A percentile compares a stretch with the other conserved stretches of the same genome.
phyloP scores from a whole-genome alignment of 352 stramenopile species.

The Globisporangium cederbergense region DNA sequence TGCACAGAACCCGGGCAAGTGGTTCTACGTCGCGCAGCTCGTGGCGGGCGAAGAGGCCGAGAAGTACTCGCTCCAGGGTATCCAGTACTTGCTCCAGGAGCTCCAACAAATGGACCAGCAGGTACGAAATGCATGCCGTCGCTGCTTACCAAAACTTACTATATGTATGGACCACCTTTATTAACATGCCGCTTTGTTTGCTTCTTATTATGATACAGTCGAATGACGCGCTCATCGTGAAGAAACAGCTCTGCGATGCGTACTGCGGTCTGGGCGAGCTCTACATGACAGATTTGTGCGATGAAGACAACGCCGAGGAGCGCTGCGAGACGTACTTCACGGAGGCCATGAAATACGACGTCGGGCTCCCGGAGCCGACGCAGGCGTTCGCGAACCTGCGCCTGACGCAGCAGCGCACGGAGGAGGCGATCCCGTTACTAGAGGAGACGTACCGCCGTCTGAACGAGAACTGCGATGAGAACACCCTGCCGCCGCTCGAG shows the following conservation, averaged over 20 bases:
- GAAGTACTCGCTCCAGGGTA: constrained; percentile 64
- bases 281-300: constrained; percentile 97
- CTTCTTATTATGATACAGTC: constrained; percentile 16
- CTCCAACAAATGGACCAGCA: constrained; percentile 33
- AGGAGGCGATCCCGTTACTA: constrained; percentile 88
- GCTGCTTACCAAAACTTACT: not conserved
- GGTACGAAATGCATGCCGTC: constrained; percentile 2
- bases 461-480: constrained; percentile 65
- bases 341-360: constrained; percentile 88
- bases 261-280: constrained; percentile 95
- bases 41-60: constrained; percentile 70
- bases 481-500: constrained; percentile 76
- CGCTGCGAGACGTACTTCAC: constrained; percentile 90
- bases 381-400: constrained; percentile 95
- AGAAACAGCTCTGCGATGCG: constrained; percentile 92
- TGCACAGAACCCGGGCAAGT: constrained; percentile 75
- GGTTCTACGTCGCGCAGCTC: constrained; percentile 84
- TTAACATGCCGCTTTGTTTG: not conserved
- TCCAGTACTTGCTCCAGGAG: constrained; percentile 62
- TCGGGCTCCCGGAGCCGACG: constrained; percentile 89
- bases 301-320: constrained; percentile 90
- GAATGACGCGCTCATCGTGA: constrained; percentile 56
- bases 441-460: constrained; percentile 91
- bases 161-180: not conserved
- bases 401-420: constrained; percentile 90